Evolutionary conservation across 192 early-diverging fungal species (phyloP), one percentile per base, ranked within the genome.

Genomic region (Neocallimastix lanati): DNA sequence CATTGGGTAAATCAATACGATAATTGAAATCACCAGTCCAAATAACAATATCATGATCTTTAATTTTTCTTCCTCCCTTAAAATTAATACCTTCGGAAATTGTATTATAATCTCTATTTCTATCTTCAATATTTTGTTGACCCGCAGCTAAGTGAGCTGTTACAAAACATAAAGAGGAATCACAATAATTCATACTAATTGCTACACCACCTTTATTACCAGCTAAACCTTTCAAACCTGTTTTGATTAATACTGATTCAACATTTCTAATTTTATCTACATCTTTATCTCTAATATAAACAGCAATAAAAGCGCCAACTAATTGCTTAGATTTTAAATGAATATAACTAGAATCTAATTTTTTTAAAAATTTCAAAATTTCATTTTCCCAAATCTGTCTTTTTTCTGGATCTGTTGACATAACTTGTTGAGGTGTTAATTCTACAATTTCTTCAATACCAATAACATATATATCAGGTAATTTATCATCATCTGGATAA

Each of bases 381-480:
- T 90, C 89, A 7, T 90, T 82, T 4, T 87, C 92, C 97, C 96
- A 99, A 30, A 80, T 90, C 90, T 18, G 85, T 84, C 79, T 96
- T 93, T 84, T 93, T 95, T 21, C 88, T 87, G 50, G 87, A 87
- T 85, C 96, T 93, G 83, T 91, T 86, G 67, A 92, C 86, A 35
- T 88, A 25, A 94, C 88, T 81, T 92, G 85, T 29, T 86, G 87
- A 28, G 89, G 86, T 40, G 27, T 94, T 76, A 99, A 84, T 83
- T 97, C 92, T n/a, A 99, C 96, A 29, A 99, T 91, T 82, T 99
- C 98, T 82, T 99, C 96, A 77, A 98, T 93, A 16, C 95, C 97
- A 82, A 98, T 91, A 2, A 92, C 92, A 29, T 91, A 88, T 27
- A 98, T 82, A 80, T 99, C 92, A 0, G 96, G 95, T 7, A 77